These are phyloP conservation scores for Dioscorea alata DNA, from an alignment of 106 monocot species.

Conservation along the genomic window DNA sequence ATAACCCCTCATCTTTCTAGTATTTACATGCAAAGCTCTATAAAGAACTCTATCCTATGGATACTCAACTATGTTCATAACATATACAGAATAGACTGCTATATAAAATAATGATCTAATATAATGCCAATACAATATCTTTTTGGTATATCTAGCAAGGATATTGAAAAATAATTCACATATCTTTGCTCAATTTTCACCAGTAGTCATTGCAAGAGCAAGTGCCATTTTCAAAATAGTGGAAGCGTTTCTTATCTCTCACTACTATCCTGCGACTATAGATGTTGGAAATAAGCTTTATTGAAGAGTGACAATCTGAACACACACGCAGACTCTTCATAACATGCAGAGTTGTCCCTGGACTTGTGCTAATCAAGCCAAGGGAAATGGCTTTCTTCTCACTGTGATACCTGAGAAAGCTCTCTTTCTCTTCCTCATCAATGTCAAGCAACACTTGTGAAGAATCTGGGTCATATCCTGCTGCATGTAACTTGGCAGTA, in stretches of 20 bases:
- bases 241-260: constrained; percentile 9
- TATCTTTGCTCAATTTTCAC: background rate
- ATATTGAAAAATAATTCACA: no score
- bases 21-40: no score
- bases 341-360: background rate
- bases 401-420: background rate
- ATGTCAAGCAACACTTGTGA: background rate
- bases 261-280: background rate
- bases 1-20: no score
- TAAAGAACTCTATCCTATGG: no score
- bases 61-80: no score
- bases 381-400: constrained; percentile 4
- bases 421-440: constrained; percentile 7
- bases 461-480: background rate
- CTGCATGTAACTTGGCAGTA: background rate
- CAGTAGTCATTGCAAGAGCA: constrained; percentile 10
- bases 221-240: constrained; percentile 4
- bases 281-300: constrained; percentile 5
- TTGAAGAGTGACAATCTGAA: constrained; percentile 5
- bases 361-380: background rate
- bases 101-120: no score
- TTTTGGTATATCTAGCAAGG: no score
- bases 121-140: no score
- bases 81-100: no score
- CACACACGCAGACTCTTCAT: background rate